Evolutionary conservation across 495 filamentous ascomycete genomes (phyloP), one percentile per base, ranked within the genome.

Genomic region (Evansstolkia leycettana): DNA sequence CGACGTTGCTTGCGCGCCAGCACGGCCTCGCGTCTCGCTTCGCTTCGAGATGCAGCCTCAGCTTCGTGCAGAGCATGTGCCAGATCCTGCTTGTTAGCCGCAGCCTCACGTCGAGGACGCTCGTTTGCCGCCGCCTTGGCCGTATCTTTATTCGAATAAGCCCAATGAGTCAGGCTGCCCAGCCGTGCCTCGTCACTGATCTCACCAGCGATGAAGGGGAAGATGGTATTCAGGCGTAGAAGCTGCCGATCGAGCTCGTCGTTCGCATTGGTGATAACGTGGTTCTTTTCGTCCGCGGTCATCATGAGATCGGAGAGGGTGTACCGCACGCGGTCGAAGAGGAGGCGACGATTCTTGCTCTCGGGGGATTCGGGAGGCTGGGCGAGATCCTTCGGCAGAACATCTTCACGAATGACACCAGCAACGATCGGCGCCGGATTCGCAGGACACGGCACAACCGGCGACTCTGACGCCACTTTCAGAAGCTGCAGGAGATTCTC

Each of bases 221-320:
- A 92, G 14, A 87, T 74, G 27, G 78, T 76, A 42, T 96, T 82
- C 43, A 95, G 73, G 15, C 90, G 82, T 36, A 72, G 55, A 14
- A 94, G 62, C 52, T 95, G 87, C 50, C 84, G 89, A 37, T 85
- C 75, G 6, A 96, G 72, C 34, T 86, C 80, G 37, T 93, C 83
- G 43, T 83, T 84, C 28, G 92, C 88, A 3, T 86, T 88, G 2
- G 79, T 77, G 27, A 95, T 79, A 34, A 96, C 87, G 42, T 93
- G 88, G 41, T 92, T 94, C 58, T 99, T 99, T 59, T 98, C 90
- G 45, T 96, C 92, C 20, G 94, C 64, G 0, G 83, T 83, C 38
- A 80, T 70, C 42, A 94, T 73, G 58, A 95, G 77, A 39, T 88
- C 80, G 28, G 73, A 66, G 25, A 89, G 72, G 43, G 74, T 69